Evolutionary conservation across 805 yeast species (phyloP).

Genomic region (Ascoidea rubescens): DNA sequence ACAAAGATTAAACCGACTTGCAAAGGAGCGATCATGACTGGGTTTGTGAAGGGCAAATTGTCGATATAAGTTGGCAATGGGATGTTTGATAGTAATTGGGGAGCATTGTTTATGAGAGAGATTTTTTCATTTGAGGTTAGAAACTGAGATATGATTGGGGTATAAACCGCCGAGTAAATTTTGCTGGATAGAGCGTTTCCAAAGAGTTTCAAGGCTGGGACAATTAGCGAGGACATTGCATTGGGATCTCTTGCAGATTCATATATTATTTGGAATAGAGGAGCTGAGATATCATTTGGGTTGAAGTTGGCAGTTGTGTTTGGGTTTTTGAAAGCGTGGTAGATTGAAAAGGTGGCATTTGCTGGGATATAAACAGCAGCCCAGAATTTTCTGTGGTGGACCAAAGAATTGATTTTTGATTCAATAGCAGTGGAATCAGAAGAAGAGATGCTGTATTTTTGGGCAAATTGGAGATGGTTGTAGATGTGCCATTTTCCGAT

Average conservation of each 20-base stretch:
- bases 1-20: constrained; percentile 59
- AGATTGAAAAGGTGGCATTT: constrained; percentile 26
- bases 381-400: constrained; percentile 55
- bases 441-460: constrained; percentile 5
- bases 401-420: constrained; percentile 20
- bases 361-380: constrained; percentile 37
- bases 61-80: constrained; percentile 22
- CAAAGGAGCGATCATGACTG: constrained; percentile 40
- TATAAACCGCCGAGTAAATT: neutral
- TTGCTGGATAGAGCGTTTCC: neutral
- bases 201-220: constrained; percentile 22
- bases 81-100: constrained; percentile 18
- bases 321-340: constrained; percentile 14
- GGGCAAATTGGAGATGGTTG: constrained; percentile 15
- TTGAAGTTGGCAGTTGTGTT: constrained; percentile 3
- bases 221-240: constrained; percentile 29
- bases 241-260: constrained; percentile 54
- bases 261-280: constrained; percentile 28
- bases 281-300: constrained; percentile 18
- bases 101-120: constrained; percentile 13
- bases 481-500: constrained; percentile 20
- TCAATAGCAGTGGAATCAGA: constrained; percentile 10
- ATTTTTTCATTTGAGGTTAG: constrained; percentile 12
- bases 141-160: constrained; percentile 11
- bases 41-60: constrained; percentile 25